These are phyloP conservation scores for Royoungia palumana DNA, from an alignment of 768 basidiomycete species.

Conservation along the genomic window DNA sequence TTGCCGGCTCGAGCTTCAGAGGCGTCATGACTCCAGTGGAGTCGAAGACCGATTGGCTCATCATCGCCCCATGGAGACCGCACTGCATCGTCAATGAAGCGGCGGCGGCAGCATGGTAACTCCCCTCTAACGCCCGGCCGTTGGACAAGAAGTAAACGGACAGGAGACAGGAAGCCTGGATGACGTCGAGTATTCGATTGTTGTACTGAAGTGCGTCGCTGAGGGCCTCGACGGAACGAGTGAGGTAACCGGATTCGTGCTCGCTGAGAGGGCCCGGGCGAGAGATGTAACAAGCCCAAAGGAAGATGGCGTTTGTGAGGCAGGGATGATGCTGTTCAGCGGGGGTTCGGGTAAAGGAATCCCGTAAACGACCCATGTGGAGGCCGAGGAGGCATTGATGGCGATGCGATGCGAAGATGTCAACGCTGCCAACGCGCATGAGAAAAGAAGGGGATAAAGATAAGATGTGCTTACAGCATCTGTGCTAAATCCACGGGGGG, in stretches of 20 bases:
- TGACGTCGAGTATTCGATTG: slow-evolving; percentile 60
- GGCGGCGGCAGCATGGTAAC: slow-evolving; percentile 72
- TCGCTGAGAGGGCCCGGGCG: slow-evolving; percentile 65
- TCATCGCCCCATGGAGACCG: slow-evolving; percentile 54
- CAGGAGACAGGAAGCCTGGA: slow-evolving; percentile 73
- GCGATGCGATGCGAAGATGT: slow-evolving; percentile 72
- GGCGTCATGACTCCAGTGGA: slow-evolving; percentile 32
- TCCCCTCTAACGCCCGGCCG: slow-evolving; percentile 74
- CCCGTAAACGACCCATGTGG: slow-evolving; percentile 62
- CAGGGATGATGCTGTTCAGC: slow-evolving; percentile 70
- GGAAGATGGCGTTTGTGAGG: slow-evolving; percentile 76
- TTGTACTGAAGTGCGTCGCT: slow-evolving; percentile 58
- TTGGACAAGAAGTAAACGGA: slow-evolving; percentile 75
- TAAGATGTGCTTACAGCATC: slow-evolving; percentile 51
- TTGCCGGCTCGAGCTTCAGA: slow-evolving; percentile 55
- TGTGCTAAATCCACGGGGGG: slow-evolving; percentile 59
- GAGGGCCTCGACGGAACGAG: slow-evolving; percentile 57
- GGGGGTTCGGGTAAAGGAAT: slow-evolving; percentile 50
- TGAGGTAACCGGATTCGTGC: slow-evolving; percentile 72
- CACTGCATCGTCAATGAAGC: slow-evolving; percentile 71
- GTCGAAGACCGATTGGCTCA: slow-evolving; percentile 32
- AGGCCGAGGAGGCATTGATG: slow-evolving; percentile 73
- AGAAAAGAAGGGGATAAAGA: slow-evolving; percentile 4
- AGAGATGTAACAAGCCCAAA: slow-evolving; percentile 81
- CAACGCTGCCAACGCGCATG: slow-evolving; percentile 45